Evolutionary conservation across 352 stramenopile genomes (phyloP).

Genomic region (Globisporangium splendens): DNA sequence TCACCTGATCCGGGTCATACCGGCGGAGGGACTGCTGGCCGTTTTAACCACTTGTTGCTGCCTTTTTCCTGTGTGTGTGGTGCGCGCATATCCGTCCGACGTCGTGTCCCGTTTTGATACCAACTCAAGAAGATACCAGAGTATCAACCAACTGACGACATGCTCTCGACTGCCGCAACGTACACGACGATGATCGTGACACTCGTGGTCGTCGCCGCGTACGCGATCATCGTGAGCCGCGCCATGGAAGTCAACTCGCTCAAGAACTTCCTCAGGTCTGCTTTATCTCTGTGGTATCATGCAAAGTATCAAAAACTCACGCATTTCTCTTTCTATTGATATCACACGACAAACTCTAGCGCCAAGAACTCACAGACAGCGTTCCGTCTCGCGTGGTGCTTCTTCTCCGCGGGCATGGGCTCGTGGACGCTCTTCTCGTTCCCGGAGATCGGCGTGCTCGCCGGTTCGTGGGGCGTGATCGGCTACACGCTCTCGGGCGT

Average conservation of each 20-base stretch:
- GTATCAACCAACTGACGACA: conserved; percentile 6
- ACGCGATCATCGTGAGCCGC: conserved; percentile 65
- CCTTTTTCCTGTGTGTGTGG: not conserved
- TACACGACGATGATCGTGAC: conserved; percentile 65
- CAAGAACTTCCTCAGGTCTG: conserved; percentile 63
- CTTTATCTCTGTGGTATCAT: not conserved
- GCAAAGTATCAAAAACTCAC: not conserved
- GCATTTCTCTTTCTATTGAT: not conserved
- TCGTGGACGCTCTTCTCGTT: conserved; percentile 77
- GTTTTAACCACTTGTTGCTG: conserved; percentile 20
- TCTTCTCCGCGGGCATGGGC: conserved; percentile 75
- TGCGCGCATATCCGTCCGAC: not conserved
- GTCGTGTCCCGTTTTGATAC: too few species aligned
- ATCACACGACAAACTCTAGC: conserved; percentile 13
- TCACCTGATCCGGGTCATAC: conserved; percentile 65
- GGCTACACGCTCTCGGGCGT: conserved; percentile 68
- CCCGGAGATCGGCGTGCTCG: conserved; percentile 68
- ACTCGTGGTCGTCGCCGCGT: conserved; percentile 51
- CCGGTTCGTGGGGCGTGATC: conserved; percentile 71
- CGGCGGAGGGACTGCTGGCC: conserved; percentile 54
- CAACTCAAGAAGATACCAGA: too few species aligned
- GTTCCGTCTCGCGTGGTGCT: conserved; percentile 66
- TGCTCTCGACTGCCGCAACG: conserved; percentile 42
- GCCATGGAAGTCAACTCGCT: conserved; percentile 47
- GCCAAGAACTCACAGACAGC: conserved; percentile 64